Conservation (phyloP, 139 green algal genomes). For the Asterochloris sp. region DNA sequence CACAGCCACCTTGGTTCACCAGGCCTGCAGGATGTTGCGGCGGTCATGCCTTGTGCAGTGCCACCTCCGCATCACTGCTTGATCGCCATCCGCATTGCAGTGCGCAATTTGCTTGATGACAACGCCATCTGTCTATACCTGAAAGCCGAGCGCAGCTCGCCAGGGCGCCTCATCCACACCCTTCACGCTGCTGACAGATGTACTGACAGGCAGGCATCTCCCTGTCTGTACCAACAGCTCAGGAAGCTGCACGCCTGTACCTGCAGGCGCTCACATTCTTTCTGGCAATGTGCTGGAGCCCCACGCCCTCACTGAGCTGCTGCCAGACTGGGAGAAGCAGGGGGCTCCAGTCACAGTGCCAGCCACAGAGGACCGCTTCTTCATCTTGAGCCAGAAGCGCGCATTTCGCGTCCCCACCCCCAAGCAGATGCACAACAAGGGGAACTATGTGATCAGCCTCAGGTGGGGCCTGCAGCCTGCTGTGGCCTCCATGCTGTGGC, state of each 20-base stretch:
- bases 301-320: conserved; percentile 78
- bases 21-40: too few species aligned
- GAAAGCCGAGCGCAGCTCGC: neutral
- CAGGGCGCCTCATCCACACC: neutral
- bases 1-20: neutral
- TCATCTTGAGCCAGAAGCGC: conserved; percentile 33
- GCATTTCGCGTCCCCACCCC: conserved; percentile 55
- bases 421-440: conserved; percentile 77
- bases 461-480: conserved; percentile 38
- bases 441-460: conserved; percentile 87
- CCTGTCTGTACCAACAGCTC: too few species aligned
- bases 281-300: conserved; percentile 90
- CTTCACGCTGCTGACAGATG: neutral
- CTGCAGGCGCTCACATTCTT: conserved; percentile 77
- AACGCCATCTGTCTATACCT: too few species aligned
- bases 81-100: too few species aligned
- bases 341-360: conserved; percentile 23
- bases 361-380: conserved; percentile 47
- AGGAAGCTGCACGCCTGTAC: neutral
- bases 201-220: neutral
- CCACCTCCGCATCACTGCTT: too few species aligned
- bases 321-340: conserved; percentile 75
- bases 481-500: neutral
- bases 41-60: too few species aligned
- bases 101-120: too few species aligned